Conservation (phyloP, 306 rosid species). For the Acacia acuminata region DNA sequence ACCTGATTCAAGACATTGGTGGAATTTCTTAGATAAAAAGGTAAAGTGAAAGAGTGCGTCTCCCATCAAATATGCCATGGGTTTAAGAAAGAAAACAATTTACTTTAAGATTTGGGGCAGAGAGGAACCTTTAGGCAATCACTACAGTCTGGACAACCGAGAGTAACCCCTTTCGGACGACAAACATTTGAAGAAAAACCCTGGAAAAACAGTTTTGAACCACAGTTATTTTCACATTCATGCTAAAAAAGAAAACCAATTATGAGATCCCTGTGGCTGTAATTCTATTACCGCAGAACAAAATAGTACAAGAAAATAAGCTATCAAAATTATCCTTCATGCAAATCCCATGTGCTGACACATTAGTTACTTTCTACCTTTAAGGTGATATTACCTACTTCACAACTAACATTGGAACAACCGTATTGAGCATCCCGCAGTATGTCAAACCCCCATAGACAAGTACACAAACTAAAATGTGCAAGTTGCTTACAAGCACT, state of each 20-base stretch:
- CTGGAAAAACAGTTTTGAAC: constrained; percentile 41
- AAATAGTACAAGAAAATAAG: constrained; percentile 7
- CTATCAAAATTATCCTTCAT: neutral
- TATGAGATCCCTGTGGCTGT: neutral
- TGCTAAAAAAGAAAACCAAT: constrained; percentile 21
- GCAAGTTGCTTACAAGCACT: neutral
- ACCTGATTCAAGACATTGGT: constrained; percentile 58
- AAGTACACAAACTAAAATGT: constrained; percentile 9
- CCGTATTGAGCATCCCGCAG: neutral
- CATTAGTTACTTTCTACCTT: constrained; percentile 2
- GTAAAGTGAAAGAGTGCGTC: constrained; percentile 28
- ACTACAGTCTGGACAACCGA: constrained; percentile 67
- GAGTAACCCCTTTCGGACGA: constrained; percentile 63
- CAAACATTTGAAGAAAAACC: constrained; percentile 37
- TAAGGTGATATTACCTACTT: constrained; percentile 10
- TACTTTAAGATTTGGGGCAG: constrained; percentile 5
- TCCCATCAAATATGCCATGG: constrained; percentile 19
- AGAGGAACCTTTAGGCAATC: constrained; percentile 60
- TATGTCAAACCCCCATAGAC: constrained; percentile 3
- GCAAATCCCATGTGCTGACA: neutral
- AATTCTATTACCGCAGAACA: constrained; percentile 6
- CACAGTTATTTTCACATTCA: constrained; percentile 9
- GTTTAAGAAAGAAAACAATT: constrained; percentile 26
- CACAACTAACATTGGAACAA: constrained; percentile 16
- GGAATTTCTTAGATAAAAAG: constrained; percentile 31